Conservation (phyloP, 73 alveolate genomes). For the Paraurostyla sp. region DNA sequence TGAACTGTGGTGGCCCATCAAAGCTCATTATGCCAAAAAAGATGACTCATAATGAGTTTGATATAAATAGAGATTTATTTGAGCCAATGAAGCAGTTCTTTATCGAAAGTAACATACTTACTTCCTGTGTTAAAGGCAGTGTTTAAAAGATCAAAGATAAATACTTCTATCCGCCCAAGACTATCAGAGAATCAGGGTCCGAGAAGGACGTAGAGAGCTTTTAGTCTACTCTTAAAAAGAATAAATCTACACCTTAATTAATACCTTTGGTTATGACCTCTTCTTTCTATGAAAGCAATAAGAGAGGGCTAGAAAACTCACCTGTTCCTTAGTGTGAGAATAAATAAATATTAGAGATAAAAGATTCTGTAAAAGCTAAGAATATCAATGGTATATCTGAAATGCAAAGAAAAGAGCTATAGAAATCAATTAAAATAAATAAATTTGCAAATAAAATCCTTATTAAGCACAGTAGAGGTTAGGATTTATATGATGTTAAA, state of each 20-base stretch:
- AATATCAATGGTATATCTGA: neutral
- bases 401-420: neutral
- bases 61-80: slow-evolving; percentile 17
- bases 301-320: neutral
- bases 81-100: slow-evolving; percentile 50
- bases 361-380: slow-evolving; percentile 13
- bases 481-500: neutral
- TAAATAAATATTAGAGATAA: neutral
- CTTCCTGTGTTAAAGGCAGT: neutral
- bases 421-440: neutral
- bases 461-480: neutral
- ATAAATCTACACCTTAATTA: neutral
- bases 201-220: neutral
- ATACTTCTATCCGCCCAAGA: neutral
- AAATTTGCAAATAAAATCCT: neutral
- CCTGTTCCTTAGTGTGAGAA: slow-evolving; percentile 7
- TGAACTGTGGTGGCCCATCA: slow-evolving; percentile 37
- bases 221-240: neutral
- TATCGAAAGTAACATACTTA: neutral
- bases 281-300: neutral
- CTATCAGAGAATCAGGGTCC: neutral
- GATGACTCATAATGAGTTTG: slow-evolving; percentile 61
- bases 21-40: slow-evolving; percentile 29
- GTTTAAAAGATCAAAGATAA: neutral
- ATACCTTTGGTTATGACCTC: neutral